phyloP scores from a whole-genome alignment of 306 rosid genomes.

The Quercus gilva region DNA sequence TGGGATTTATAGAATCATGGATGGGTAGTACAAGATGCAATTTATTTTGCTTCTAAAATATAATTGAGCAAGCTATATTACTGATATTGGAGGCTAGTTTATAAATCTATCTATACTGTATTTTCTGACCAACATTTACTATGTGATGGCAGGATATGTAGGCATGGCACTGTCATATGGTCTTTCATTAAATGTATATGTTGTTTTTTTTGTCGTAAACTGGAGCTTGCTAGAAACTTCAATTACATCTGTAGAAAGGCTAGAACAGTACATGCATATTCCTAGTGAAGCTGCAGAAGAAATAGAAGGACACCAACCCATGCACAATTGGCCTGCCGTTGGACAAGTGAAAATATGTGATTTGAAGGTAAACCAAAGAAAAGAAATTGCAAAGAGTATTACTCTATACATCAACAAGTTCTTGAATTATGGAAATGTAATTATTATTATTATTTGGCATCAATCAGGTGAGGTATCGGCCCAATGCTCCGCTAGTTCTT shows the following conservation, averaged over 20 bases:
- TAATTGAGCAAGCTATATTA: background rate
- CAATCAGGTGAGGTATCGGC: conserved; percentile 28
- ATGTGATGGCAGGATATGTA: conserved; percentile 22
- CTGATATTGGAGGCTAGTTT: background rate
- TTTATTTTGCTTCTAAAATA: background rate
- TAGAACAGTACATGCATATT: conserved; percentile 36
- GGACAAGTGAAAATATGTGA: conserved; percentile 29
- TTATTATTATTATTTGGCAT: background rate
- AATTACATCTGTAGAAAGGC: conserved; percentile 30
- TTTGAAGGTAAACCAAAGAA: conserved; percentile 20
- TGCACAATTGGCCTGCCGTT: conserved; percentile 23
- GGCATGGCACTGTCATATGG: conserved; percentile 33
- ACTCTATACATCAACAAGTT: background rate
- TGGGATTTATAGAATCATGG: background rate
- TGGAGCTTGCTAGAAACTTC: conserved; percentile 22
- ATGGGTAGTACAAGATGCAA: background rate
- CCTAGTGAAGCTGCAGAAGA: conserved; percentile 27
- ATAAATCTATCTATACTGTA: background rate
- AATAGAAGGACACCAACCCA: conserved; percentile 19
- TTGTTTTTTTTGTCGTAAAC: conserved; percentile 14
- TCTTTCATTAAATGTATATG: conserved; percentile 20
- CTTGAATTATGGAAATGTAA: background rate
- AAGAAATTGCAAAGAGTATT: background rate
- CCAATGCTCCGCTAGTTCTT: conserved; percentile 22
- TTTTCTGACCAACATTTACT: background rate